phyloP scores from a whole-genome alignment of 2,329 filamentous ascomycete genomes.

The Penicillium sp. region DNA sequence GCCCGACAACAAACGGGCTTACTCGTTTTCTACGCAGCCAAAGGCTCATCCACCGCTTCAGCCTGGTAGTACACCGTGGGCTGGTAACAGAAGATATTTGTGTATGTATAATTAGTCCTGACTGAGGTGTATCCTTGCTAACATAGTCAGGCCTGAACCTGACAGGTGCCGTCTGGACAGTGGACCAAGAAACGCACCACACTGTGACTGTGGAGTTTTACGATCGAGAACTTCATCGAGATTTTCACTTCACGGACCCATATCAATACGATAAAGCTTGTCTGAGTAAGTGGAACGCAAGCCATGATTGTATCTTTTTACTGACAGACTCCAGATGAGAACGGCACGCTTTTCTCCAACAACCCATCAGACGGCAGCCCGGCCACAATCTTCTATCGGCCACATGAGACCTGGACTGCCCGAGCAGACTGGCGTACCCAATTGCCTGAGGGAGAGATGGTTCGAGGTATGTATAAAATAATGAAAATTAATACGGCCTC shows the following conservation, averaged over 20 bases:
- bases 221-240: constrained; percentile 85
- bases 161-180: constrained; percentile 93
- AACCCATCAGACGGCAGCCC: constrained; percentile 67
- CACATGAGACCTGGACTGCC: constrained; percentile 95
- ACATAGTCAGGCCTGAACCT: constrained; percentile 67
- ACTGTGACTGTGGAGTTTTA: constrained; percentile 98
- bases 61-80: constrained; percentile 92
- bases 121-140: constrained; percentile 19
- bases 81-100: constrained; percentile 88
- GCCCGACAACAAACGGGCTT: constrained; percentile 53
- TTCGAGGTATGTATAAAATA: constrained; percentile 54
- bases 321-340: constrained; percentile 58
- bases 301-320: not conserved
- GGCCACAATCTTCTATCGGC: constrained; percentile 90
- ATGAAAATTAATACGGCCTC: not conserved
- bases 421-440: constrained; percentile 86
- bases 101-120: constrained; percentile 50
- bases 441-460: constrained; percentile 82
- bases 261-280: constrained; percentile 97
- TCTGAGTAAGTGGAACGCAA: constrained; percentile 56
- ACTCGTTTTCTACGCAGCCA: constrained; percentile 57
- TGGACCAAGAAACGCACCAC: constrained; percentile 89
- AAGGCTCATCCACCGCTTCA: constrained; percentile 84
- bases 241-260: constrained; percentile 97
- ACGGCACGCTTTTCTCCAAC: constrained; percentile 82